Percentiles rank a stretch among this genome's conserved stretches.
Conservation (phyloP, 1,284 basidiomycete species). For the Ustilago trichophora region DNA sequence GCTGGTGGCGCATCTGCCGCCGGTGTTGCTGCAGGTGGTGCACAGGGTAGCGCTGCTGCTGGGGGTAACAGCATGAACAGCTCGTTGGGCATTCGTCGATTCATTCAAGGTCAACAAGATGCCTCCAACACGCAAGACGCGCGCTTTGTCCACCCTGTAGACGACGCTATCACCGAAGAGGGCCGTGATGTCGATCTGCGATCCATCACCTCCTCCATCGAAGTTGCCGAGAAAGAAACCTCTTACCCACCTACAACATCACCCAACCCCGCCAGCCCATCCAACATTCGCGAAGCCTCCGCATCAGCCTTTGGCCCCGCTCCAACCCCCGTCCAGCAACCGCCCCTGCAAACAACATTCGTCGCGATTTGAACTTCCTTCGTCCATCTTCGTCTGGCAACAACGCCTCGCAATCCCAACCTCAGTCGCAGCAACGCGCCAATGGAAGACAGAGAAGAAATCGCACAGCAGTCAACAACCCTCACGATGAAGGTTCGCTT, state of each 20-base stretch:
- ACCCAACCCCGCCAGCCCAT: neutral
- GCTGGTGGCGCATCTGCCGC: no score
- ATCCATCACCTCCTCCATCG: constrained; percentile 8
- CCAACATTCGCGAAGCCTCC: constrained; percentile 11
- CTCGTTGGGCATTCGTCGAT: constrained; percentile 42
- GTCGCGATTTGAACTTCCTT: constrained; percentile 20
- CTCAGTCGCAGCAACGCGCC: no score
- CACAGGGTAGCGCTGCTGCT: neutral
- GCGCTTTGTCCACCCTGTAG: constrained; percentile 29
- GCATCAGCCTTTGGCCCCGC: constrained; percentile 11
- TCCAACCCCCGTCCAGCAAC: constrained; percentile 17
- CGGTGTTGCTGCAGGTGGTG: neutral
- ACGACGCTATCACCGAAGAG: constrained; percentile 48
- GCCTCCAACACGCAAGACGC: constrained; percentile 4
- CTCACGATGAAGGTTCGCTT: constrained; percentile 34
- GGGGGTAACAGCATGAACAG: constrained; percentile 8
- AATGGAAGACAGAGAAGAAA: constrained; percentile 24
- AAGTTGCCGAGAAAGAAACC: constrained; percentile 18
- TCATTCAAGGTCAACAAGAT: constrained; percentile 18
- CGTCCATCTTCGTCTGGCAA: constrained; percentile 24
- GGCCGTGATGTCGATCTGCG: constrained; percentile 10
- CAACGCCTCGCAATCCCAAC: neutral
- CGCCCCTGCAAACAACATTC: constrained; percentile 23
- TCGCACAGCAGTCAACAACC: constrained; percentile 3
- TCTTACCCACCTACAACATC: neutral